Evolutionary conservation across 495 filamentous ascomycete species (phyloP).

Genomic region (Pyronema omphalodes): DNA sequence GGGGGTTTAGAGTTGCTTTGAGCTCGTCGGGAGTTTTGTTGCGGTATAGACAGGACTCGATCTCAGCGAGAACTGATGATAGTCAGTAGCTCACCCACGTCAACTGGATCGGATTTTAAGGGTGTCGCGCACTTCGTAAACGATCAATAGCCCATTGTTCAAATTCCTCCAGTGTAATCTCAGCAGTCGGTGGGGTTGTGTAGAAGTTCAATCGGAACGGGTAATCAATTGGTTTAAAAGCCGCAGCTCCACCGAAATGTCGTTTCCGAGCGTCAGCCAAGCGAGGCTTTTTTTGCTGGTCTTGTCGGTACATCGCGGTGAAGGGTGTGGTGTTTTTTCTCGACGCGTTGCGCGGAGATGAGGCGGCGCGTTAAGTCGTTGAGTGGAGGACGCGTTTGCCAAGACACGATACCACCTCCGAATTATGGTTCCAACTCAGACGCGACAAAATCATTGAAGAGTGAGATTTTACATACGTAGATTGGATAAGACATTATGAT

Average conservation of each 20-base stretch:
- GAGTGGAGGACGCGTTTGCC: background rate
- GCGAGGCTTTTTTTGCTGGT: background rate
- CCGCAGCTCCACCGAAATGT: slow-evolving; percentile 46
- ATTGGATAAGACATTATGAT: too few relatives aligned
- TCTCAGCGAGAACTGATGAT: slow-evolving; percentile 64
- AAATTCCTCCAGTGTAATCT: slow-evolving; percentile 93
- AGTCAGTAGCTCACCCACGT: background rate
- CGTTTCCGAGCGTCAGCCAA: slow-evolving; percentile 32
- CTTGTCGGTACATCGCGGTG: slow-evolving; percentile 3
- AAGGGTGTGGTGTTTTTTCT: background rate
- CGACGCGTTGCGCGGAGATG: background rate
- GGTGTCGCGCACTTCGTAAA: slow-evolving; percentile 40
- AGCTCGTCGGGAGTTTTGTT: slow-evolving; percentile 71
- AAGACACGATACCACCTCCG: background rate
- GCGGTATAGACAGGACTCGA: slow-evolving; percentile 90
- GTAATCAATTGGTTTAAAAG: slow-evolving; percentile 58
- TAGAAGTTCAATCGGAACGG: slow-evolving; percentile 85
- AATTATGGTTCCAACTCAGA: too few relatives aligned
- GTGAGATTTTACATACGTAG: too few relatives aligned
- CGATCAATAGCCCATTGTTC: slow-evolving; percentile 99
- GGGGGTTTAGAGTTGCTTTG: slow-evolving; percentile 51
- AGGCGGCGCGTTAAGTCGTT: background rate
- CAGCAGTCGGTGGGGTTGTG: slow-evolving; percentile 64
- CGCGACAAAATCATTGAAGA: background rate
- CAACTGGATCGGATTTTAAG: background rate